These are phyloP conservation scores for Meyerozyma carpophila DNA, from an alignment of 1,139 yeast genomes.

Conservation along the genomic window DNA sequence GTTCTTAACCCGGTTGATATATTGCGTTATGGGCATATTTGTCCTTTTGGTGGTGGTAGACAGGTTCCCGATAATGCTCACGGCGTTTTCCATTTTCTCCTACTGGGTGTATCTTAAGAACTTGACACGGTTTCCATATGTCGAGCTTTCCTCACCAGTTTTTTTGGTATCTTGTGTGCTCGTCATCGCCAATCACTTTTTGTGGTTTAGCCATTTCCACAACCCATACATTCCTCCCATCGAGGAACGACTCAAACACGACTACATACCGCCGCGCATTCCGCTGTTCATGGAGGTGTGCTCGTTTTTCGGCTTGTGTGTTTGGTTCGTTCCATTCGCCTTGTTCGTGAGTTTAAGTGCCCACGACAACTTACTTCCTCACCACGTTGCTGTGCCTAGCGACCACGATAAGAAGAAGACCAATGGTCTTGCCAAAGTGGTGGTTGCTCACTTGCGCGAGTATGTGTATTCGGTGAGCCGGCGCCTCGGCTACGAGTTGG, in stretches of 20 bases:
- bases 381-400: constrained; percentile 33
- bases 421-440: constrained; percentile 58
- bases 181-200: constrained; percentile 74
- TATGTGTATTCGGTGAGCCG: constrained; percentile 44
- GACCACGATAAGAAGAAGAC: constrained; percentile 29
- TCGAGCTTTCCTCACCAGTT: constrained; percentile 63
- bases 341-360: constrained; percentile 90
- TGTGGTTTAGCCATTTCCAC: constrained; percentile 88
- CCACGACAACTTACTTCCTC: constrained; percentile 83
- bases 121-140: constrained; percentile 76
- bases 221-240: constrained; percentile 57
- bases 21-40: constrained; percentile 49
- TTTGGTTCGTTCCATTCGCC: constrained; percentile 94
- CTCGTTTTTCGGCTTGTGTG: constrained; percentile 86
- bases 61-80: constrained; percentile 67
- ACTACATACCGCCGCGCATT: constrained; percentile 60
- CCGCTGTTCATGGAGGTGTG: constrained; percentile 87
- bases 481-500: constrained; percentile 59
- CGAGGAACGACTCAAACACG: constrained; percentile 51
- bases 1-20: constrained; percentile 58
- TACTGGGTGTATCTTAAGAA: constrained; percentile 74
- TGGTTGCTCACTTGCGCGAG: constrained; percentile 51
- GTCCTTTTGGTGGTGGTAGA: constrained; percentile 63
- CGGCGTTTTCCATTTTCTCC: constrained; percentile 61
- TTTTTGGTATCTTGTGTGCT: constrained; percentile 68